Percentiles rank a stretch among this genome's conserved stretches.
Conservation (phyloP, 208 protist genomes). For the Leptomonas seymouri region DNA sequence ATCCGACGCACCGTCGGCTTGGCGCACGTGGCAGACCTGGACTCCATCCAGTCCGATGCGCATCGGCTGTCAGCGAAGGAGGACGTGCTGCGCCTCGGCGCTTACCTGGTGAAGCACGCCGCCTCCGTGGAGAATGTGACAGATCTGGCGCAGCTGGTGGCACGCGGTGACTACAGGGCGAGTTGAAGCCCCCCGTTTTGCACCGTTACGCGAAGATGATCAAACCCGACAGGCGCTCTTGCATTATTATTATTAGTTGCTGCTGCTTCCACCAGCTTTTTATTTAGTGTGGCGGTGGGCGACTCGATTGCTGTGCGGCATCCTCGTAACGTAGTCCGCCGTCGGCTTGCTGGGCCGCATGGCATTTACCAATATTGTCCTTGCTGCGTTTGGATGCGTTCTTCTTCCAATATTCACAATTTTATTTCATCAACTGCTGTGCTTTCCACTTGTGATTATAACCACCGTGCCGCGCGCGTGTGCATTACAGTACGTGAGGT, state of each 20-base stretch:
- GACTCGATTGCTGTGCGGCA: not conserved
- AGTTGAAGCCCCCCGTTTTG: not conserved
- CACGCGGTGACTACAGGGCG: constrained; percentile 14
- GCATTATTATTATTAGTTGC: not conserved
- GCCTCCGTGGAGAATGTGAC: constrained; percentile 1
- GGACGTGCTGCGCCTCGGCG: constrained; percentile 29
- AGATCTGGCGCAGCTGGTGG: constrained; percentile 22
- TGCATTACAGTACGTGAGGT: no score
- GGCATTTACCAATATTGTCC: not conserved
- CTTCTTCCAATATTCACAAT: not conserved
- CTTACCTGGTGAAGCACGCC: constrained; percentile 28
- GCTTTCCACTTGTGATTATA: constrained; percentile 12
- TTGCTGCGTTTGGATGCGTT: not conserved
- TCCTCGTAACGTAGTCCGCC: not conserved
- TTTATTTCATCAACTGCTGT: not conserved
- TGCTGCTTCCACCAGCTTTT: not conserved
- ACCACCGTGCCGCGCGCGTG: not conserved
- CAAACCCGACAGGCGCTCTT: not conserved
- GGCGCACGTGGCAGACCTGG: constrained; percentile 44
- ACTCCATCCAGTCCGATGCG: constrained; percentile 19
- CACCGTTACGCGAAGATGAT: no score
- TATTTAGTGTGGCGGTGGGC: not conserved
- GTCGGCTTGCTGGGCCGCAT: not conserved
- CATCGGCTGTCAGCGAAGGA: constrained; percentile 29
- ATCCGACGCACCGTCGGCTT: constrained; percentile 41